These are phyloP conservation scores for Trifolium dubium DNA, from an alignment of 306 rosid genomes.

Conservation along the genomic window DNA sequence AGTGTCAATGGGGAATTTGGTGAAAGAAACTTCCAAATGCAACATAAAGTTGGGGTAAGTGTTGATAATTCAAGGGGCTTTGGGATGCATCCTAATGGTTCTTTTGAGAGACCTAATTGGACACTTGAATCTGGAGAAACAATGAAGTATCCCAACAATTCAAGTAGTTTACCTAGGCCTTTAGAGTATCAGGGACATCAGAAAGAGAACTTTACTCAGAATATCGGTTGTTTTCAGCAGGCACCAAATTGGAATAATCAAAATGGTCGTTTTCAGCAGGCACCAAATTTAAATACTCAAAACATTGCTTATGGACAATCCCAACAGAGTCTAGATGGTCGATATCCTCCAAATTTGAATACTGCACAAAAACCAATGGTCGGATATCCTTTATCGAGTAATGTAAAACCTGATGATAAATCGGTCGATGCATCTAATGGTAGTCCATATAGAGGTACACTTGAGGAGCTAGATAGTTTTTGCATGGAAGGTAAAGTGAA, in stretches of 20 bases:
- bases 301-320: constrained; percentile 28
- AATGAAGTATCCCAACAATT: constrained; percentile 42
- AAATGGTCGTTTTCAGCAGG: neutral
- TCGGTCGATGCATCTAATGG: constrained; percentile 39
- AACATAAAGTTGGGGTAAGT: constrained; percentile 31
- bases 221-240: neutral
- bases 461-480: constrained; percentile 62
- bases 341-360: constrained; percentile 41
- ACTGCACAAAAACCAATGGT: constrained; percentile 19
- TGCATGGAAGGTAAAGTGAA: constrained; percentile 67
- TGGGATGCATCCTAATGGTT: constrained; percentile 30
- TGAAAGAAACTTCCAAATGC: constrained; percentile 24
- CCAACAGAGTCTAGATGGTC: constrained; percentile 1
- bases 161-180: constrained; percentile 36
- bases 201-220: neutral
- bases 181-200: constrained; percentile 39
- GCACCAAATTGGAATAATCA: neutral
- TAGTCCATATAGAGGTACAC: constrained; percentile 46
- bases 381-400: constrained; percentile 45
- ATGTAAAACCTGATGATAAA: constrained; percentile 38
- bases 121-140: constrained; percentile 40
- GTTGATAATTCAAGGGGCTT: constrained; percentile 32
- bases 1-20: constrained; percentile 5
- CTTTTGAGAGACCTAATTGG: constrained; percentile 35
- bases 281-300: neutral